Base-by-base conservation (phyloP, 768 basidiomycete species). In the Pulveroboletus frians region DNA sequence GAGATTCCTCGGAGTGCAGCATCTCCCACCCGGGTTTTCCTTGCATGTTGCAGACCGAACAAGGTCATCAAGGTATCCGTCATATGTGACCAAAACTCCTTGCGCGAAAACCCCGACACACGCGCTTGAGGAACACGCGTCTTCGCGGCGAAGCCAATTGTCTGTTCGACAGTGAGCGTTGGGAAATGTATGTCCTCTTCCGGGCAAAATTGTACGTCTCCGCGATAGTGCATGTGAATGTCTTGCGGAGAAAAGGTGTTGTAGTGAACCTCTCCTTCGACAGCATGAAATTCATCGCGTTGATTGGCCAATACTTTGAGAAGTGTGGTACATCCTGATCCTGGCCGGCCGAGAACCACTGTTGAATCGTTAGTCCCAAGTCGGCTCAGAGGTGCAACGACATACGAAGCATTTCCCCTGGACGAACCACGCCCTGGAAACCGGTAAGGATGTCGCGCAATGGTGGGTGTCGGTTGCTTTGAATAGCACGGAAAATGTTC, bases 171-270 rank as follows among this genome's bases (percentile, higher is more conserved):
- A 6, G 86, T 88, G 27, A 95, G 74, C 10, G 86, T 88, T 5
- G 91, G 86, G 56, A 92, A 87, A 63, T 92, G 90, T 2, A 88
- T 72, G 61, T 94, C 90, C 57, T 92, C 90, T 70, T 89, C 90
- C 0, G 88, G 86, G 51, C 78, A 84, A 62, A 89, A 92, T 47
- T 80, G 78, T 2, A 89, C 83, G 59, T 90, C 90, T n/a, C 91
- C 92, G 3, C 85, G 83, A 63, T 81, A 87, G 43, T 77, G 76
- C 51, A 79, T 75, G 50, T 63, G 56, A 46, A 94, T 76, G 47
- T 90, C 75, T 1, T 78, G 67, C 1, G 86, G 78, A 0, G 81
- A 69, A 50, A 94, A 75, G 1, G 88, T 82, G 60, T 88, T 88
- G 60, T 94, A 96, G 39, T 73, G 69, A 4, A 92, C 77, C 1